These are phyloP conservation scores for Penicillium robsamsonii DNA, from an alignment of 495 filamentous ascomycete species.

Conservation along the genomic window DNA sequence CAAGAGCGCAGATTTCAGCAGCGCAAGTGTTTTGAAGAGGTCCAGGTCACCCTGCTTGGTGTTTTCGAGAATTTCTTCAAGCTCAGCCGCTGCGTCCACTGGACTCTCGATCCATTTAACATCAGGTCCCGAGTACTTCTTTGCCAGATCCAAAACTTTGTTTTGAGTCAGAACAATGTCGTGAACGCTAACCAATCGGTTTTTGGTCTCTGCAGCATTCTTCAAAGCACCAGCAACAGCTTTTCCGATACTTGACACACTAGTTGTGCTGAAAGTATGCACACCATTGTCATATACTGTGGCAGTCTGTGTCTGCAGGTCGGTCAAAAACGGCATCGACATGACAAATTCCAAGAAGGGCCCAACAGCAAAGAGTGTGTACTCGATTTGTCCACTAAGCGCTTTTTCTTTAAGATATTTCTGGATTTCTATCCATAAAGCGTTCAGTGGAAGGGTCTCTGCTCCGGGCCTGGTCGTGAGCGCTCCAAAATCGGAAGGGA, in stretches of 20 bases:
- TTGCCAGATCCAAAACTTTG: neutral
- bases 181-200: neutral
- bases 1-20: slow-evolving; percentile 1
- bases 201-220: neutral
- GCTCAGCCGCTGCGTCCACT: neutral
- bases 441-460: neutral
- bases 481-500: slow-evolving; percentile 48
- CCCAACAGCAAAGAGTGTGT: slow-evolving; percentile 1
- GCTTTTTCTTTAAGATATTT: neutral
- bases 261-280: neutral
- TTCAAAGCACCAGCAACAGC: neutral
- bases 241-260: neutral
- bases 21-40: slow-evolving; percentile 1
- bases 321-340: slow-evolving; percentile 2
- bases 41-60: neutral
- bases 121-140: neutral
- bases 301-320: neutral
- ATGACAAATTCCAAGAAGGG: slow-evolving; percentile 6
- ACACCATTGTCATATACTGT: neutral
- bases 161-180: neutral
- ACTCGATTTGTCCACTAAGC: neutral
- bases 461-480: neutral
- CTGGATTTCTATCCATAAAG: neutral
- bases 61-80: neutral
- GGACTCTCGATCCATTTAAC: neutral